Base-by-base conservation (phyloP, 768 basidiomycete species). In the Dioszegia aurantiaca region DNA sequence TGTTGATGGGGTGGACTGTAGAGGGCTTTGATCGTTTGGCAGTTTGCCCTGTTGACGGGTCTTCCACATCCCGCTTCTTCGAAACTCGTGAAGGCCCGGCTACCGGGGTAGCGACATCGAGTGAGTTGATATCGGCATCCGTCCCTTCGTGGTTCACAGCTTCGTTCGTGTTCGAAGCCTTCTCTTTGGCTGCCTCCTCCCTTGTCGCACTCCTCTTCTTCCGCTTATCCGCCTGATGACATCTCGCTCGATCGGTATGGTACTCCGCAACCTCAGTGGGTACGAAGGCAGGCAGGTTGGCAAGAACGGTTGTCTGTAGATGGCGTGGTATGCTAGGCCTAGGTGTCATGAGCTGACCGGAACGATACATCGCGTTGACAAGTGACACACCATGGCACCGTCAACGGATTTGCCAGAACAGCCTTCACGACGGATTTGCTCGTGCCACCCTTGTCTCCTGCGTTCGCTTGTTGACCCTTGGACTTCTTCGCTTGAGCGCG, bases 271-370 rank as follows among this genome's bases (percentile, higher is more conserved):
- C 48, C 16, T 56, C 54, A 17, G 36, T 23, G 0, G 71, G 71
- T 19, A 70, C 28, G 31, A 73, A 49, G 11, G 43, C 33, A 11
- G 60, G 59, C 36, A 73, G 55, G 12, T 65, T 60, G 16, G 63
- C 62, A 11, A 69, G 31, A 8, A 64, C 63, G 9, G 65, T 58
- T 10, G 31, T 60, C 41, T 73, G 72, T 0, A 70, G 51, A 62
- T 73, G 64, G 39, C 41, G 46, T 3, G 72, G 72, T 21, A 70
- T 57, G 33, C 62, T 69, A 24, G 72, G 72, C 72, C 72, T 73
- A 53, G 5, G 1, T 27, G 1, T 40, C 17, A 55, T 26, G 17
- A 40, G 37, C 48, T 53, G 4, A 12, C n/a, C n/a, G n/a, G n/a
- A n/a, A n/a, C n/a, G n/a, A n/a, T n/a, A n/a, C 16, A 21, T 40